Conservation (phyloP, 306 rosid genomes). For the Erythrophleum fordii region DNA sequence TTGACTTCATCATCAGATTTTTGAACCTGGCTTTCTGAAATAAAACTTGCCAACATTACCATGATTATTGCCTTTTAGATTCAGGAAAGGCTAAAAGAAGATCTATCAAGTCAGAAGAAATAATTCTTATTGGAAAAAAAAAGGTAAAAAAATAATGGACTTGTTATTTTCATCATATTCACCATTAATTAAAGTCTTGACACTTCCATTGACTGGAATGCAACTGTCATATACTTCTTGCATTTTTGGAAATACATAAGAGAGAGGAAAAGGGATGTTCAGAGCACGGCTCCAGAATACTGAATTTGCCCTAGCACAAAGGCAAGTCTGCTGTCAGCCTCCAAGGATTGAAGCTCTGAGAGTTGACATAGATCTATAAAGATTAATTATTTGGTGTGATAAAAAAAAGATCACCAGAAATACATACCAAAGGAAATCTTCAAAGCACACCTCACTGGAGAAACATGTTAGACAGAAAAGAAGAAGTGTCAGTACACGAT, state of each 20-base stretch:
- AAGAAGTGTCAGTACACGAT: constrained; percentile 28
- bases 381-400: constrained; percentile 16
- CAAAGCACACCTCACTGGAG: constrained; percentile 87
- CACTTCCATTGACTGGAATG: constrained; percentile 39
- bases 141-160: background rate
- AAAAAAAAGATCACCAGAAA: constrained; percentile 33
- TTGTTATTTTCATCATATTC: constrained; percentile 55
- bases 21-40: constrained; percentile 57
- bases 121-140: background rate
- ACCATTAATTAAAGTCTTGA: constrained; percentile 34
- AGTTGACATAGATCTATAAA: constrained; percentile 18
- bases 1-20: constrained; percentile 46
- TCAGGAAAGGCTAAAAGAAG: constrained; percentile 33
- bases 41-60: constrained; percentile 27
- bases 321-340: constrained; percentile 44
- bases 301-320: constrained; percentile 85
- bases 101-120: constrained; percentile 13
- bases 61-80: constrained; percentile 11
- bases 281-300: constrained; percentile 93
- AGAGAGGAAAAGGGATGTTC: constrained; percentile 84
- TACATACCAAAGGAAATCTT: constrained; percentile 92
- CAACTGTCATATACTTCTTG: constrained; percentile 51
- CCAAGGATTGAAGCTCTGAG: constrained; percentile 30
- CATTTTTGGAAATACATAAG: constrained; percentile 80
- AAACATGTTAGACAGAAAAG: constrained; percentile 39